phyloP scores from a whole-genome alignment of 1,139 yeast genomes.

The Suhomyces bokatorum region DNA sequence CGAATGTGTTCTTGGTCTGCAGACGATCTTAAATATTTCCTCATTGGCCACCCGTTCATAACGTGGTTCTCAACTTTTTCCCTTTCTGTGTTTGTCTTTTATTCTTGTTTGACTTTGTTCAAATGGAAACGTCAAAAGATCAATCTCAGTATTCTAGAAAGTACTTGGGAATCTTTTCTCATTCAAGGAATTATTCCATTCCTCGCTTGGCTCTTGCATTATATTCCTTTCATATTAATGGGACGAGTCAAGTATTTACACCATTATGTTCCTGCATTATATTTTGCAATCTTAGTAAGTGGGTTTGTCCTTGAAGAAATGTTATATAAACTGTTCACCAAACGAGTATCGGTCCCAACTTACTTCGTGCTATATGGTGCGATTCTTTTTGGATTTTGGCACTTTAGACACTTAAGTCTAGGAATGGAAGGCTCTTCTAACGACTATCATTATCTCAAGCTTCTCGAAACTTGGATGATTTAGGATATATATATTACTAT shows the following conservation, averaged over 20 bases:
- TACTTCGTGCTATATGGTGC: conserved; percentile 24
- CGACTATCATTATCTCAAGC: conserved; percentile 25
- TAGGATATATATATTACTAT: neutral
- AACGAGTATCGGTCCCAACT: conserved; percentile 14
- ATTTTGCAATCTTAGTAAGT: conserved; percentile 33
- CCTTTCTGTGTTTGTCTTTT: conserved; percentile 23
- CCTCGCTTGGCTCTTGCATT: conserved; percentile 35
- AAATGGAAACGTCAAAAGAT: conserved; percentile 38
- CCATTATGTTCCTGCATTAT: conserved; percentile 39
- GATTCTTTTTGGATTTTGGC: conserved; percentile 31
- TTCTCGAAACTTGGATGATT: conserved; percentile 34
- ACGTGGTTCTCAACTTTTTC: conserved; percentile 56
- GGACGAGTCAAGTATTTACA: conserved; percentile 38
- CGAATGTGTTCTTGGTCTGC: conserved; percentile 70
- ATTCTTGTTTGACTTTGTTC: conserved; percentile 19
- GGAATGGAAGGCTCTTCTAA: conserved; percentile 37
- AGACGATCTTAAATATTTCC: conserved; percentile 51
- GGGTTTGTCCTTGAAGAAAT: conserved; percentile 39
- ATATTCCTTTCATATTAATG: conserved; percentile 34
- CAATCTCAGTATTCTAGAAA: conserved; percentile 17
- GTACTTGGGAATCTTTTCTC: conserved; percentile 27
- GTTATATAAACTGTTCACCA: conserved; percentile 18
- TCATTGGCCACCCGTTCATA: conserved; percentile 67
- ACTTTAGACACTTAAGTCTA: conserved; percentile 29
- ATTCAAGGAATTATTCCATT: conserved; percentile 35